phyloP scores from a whole-genome alignment of 202 grass and related monocot species.

The Carex arenaria region DNA sequence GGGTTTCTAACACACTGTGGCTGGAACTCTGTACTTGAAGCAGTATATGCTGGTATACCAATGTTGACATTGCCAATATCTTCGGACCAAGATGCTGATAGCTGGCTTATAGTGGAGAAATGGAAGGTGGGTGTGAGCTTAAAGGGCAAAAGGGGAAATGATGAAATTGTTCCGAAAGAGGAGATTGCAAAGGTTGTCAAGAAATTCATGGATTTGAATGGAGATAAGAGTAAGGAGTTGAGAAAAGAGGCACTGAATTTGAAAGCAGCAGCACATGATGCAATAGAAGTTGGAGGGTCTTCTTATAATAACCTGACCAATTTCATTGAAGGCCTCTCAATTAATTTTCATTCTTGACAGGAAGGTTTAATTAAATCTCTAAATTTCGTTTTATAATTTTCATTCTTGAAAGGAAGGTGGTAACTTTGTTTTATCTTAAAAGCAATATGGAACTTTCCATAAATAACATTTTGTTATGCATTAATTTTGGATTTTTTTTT shows the following conservation, averaged over 20 bases:
- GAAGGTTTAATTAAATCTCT: background rate
- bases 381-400: background rate
- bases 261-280: slow-evolving; percentile 27
- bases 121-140: slow-evolving; percentile 49
- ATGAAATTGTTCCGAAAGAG: slow-evolving; percentile 35
- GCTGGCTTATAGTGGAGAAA: slow-evolving; percentile 23
- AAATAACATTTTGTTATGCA: no score
- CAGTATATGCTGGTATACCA: slow-evolving; percentile 21
- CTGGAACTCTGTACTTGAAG: slow-evolving; percentile 62
- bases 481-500: no score
- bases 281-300: slow-evolving; percentile 37
- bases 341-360: background rate
- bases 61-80: no score
- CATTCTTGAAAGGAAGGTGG: background rate
- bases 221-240: slow-evolving; percentile 21
- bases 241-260: slow-evolving; percentile 33
- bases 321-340: slow-evolving; percentile 37
- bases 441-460: no score
- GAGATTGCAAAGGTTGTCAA: slow-evolving; percentile 36
- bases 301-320: slow-evolving; percentile 38
- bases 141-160: slow-evolving; percentile 30
- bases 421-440: no score
- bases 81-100: no score
- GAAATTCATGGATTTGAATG: slow-evolving; percentile 43
- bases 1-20: slow-evolving; percentile 61